Conservation (phyloP, 1,284 basidiomycete genomes). For the Sanghuangporus baumii region DNA sequence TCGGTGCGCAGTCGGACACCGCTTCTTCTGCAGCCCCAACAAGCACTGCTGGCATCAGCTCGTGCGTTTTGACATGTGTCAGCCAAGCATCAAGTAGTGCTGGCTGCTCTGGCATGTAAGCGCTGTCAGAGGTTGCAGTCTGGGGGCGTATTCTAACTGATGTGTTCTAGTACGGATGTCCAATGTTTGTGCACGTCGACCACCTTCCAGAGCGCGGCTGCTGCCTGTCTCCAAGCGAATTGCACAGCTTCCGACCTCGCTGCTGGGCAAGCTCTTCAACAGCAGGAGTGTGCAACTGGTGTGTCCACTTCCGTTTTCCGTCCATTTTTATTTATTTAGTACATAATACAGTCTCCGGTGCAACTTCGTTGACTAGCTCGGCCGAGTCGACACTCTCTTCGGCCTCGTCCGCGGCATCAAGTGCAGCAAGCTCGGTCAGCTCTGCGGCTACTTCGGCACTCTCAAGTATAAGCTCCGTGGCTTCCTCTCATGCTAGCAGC, state of each 20-base stretch:
- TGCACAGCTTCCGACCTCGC: conserved; percentile 2
- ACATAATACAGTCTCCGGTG: neutral
- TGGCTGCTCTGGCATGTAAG: conserved; percentile 17
- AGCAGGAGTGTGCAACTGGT: neutral
- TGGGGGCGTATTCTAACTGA: neutral
- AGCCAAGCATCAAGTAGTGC: conserved; percentile 9
- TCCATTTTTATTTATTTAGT: neutral
- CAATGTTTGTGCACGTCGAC: conserved; percentile 11
- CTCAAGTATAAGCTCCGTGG: too few species aligned
- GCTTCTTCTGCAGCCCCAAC: neutral
- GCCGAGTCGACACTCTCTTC: neutral
- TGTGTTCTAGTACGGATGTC: conserved; percentile 4
- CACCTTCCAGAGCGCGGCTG: conserved; percentile 7
- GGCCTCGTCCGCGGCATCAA: neutral
- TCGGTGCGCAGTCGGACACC: neutral
- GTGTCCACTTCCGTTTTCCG: neutral
- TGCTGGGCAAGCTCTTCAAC: neutral
- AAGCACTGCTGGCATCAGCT: neutral
- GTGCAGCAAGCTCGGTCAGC: neutral
- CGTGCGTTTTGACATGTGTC: conserved; percentile 18
- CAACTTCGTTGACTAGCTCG: neutral
- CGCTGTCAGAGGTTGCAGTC: neutral
- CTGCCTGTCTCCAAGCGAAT: conserved; percentile 6
- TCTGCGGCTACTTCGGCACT: neutral
- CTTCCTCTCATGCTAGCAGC: neutral